phyloP scores from a whole-genome alignment of 2,329 filamentous ascomycete species.

The Penicillium sp. region DNA sequence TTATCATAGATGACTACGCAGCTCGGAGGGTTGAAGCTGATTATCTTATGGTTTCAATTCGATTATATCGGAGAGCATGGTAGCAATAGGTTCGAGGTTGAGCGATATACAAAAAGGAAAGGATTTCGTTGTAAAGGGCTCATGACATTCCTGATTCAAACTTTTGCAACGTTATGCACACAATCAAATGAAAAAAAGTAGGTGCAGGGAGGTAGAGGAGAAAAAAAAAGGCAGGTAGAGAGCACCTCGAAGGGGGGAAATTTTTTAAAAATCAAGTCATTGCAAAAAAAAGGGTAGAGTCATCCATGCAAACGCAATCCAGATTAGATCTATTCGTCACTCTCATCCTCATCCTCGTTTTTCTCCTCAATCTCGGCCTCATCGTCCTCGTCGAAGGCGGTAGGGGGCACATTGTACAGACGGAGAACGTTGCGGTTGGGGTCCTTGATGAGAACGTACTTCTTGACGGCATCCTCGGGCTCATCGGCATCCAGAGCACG shows the following conservation, averaged over 20 bases:
- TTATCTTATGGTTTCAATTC: too few relatives aligned
- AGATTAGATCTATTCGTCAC: slow-evolving; percentile 32
- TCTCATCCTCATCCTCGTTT: slow-evolving; percentile 52
- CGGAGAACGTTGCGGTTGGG: slow-evolving; percentile 95
- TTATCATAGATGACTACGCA: too few relatives aligned
- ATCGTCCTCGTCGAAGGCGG: slow-evolving; percentile 85
- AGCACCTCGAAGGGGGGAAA: too few relatives aligned
- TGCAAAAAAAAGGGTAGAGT: slow-evolving; percentile 1
- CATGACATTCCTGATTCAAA: slow-evolving; percentile 13
- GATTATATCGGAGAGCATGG: too few relatives aligned
- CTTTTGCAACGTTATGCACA: slow-evolving; percentile 21
- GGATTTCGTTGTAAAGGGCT: slow-evolving; percentile 8
- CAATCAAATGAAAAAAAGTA: slow-evolving; percentile 7
- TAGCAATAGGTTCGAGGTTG: too few relatives aligned
- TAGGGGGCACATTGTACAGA: slow-evolving; percentile 81
- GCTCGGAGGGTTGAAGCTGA: too few relatives aligned
- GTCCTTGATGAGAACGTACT: slow-evolving; percentile 64
- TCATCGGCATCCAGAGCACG: slow-evolving; percentile 38
- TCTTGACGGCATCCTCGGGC: slow-evolving; percentile 39
- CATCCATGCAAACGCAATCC: too few relatives aligned
- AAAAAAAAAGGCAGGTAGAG: slow-evolving; percentile 9
- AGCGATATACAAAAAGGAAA: too few relatives aligned
- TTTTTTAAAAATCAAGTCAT: slow-evolving; percentile 8
- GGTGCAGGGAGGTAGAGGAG: background rate
- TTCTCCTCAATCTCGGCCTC: slow-evolving; percentile 53